Evolutionary conservation across 306 rosid species (phyloP), one percentile per base, ranked within the genome.

Genomic region (Luffa aegyptiaca): DNA sequence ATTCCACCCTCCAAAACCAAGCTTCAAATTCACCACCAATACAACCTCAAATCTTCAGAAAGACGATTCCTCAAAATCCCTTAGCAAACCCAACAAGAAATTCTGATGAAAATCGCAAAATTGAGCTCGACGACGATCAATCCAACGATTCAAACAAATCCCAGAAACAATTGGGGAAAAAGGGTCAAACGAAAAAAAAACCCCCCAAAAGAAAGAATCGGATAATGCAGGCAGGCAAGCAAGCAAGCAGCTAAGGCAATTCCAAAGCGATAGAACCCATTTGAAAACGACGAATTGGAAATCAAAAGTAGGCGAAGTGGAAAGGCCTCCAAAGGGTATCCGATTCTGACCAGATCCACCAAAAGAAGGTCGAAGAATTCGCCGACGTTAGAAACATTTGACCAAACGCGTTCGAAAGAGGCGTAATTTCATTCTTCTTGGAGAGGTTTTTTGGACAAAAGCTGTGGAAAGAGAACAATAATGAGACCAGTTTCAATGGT

Each of bases 311-410:
- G 70, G 42, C 58, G 51, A 13, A 49, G 82, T 79, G 79, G 70
- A 82, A 72, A 82, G 77, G 35, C 80, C 84, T n/a, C 37, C 51
- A 61, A 55, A 49, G 75, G 8, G 75, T 35, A 39, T 56, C 52
- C 44, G 73, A 68, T 80, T 55, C 83, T 74, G 89, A 86, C 82
- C 88, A 85, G 93, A 92, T 90, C 92, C 87, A 80, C 20, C 71
- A 71, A 81, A 86, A 75, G 75, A 77, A 83, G 83, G 85, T 79
- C 21, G 81, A 78, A 45, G 77, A 56, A 77, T 42, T 33, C 35
- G 80, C 57, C 71, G 61, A 74, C 14, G 78, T 26, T 61, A 9
- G 12, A 78, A 41, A 20, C 36, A 52, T 68, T 68, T 39, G 82
- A 80, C 66, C 77, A 80, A 63, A 21, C 62, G 62, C 58, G 82